A percentile compares a stretch with the other conserved stretches of the same genome.
Conservation (phyloP, 2,329 filamentous ascomycete species). For the Fusarium newnesense region DNA sequence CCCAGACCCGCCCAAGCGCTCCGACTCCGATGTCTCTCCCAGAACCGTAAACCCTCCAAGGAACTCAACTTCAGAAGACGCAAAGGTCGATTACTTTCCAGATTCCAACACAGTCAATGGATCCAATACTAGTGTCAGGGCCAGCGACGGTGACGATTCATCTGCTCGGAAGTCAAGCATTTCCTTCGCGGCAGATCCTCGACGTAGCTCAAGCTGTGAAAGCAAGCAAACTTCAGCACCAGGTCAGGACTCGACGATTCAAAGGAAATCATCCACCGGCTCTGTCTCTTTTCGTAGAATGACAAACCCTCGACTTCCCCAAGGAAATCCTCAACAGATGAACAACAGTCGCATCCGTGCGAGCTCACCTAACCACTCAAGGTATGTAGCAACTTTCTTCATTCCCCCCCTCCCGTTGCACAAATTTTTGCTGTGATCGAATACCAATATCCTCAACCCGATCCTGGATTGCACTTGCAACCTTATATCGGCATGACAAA, state of each 20-base stretch:
- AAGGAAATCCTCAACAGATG: conserved; percentile 59
- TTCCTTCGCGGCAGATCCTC: conserved; percentile 50
- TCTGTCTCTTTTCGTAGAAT: conserved; percentile 60
- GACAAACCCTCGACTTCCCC: conserved; percentile 57
- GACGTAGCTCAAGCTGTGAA: conserved; percentile 41
- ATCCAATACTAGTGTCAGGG: conserved; percentile 38
- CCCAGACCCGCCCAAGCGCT: conserved; percentile 44
- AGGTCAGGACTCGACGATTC: conserved; percentile 34
- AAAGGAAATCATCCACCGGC: conserved; percentile 58
- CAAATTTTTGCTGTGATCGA: background rate
- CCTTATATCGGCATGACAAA: background rate
- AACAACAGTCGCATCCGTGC: conserved; percentile 55
- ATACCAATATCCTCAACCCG: background rate
- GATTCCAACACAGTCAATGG: conserved; percentile 39
- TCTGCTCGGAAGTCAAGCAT: conserved; percentile 48
- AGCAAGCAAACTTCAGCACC: conserved; percentile 42
- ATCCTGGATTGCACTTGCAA: background rate
- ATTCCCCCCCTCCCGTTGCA: background rate
- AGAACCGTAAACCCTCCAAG: conserved; percentile 44
- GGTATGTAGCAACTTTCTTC: conserved; percentile 50
- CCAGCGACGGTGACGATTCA: conserved; percentile 47
- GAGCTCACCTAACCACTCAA: conserved; percentile 60
- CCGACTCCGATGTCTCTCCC: conserved; percentile 58
- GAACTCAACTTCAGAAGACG: conserved; percentile 15
- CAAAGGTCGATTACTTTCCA: conserved; percentile 43